Base-by-base conservation (phyloP, 2,329 filamentous ascomycete genomes). In the Trichocomaceae sp. region DNA sequence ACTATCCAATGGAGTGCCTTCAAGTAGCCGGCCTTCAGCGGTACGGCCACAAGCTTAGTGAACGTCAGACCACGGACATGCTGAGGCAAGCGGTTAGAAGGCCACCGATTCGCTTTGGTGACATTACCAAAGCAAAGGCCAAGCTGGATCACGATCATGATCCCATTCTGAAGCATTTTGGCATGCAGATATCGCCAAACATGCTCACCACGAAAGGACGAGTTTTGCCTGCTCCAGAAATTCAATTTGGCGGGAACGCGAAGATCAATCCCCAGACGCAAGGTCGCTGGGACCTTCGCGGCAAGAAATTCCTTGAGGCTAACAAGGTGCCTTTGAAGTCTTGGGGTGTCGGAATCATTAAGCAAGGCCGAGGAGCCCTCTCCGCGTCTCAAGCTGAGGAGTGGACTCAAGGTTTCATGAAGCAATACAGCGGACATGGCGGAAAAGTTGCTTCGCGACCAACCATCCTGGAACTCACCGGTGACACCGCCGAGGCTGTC, bases 1-100 rank as follows among this genome's bases (percentile, higher is more conserved):
- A 79, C 31, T 74, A 83, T 37, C 82, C 82, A 0, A 77, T 83
- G 68, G 82, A 85, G 55, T 62, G 80, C 29, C 69, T 83, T 37
- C 69, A 66, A 12, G 74, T 84, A 57, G 69, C 77, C 42, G 66
- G 72, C 3, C 79, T 83, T 35, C 80, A 84, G 66, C 77, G 79
- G 2, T 84, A 82, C 62, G 74, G 72, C 2, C 78, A 72, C 66
- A 85, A 85, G 69, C 67, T 84, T 47, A 78, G 77, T 50, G 81
- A 83, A 53, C 64, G 65, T 0, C 78, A 95, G 73, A 96, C 92
- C 0, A 75, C 85, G 0, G 73, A 80, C 5, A 99, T 99, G 93
- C 96, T 99, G 75, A 92, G 87, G 69, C 90, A 92, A 63, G 91
- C 92, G 0, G 92, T 96, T 4, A 89, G 87, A 5, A 80, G 85